phyloP scores from a whole-genome alignment of 306 rosid genomes.

The Cicer cuneatum region DNA sequence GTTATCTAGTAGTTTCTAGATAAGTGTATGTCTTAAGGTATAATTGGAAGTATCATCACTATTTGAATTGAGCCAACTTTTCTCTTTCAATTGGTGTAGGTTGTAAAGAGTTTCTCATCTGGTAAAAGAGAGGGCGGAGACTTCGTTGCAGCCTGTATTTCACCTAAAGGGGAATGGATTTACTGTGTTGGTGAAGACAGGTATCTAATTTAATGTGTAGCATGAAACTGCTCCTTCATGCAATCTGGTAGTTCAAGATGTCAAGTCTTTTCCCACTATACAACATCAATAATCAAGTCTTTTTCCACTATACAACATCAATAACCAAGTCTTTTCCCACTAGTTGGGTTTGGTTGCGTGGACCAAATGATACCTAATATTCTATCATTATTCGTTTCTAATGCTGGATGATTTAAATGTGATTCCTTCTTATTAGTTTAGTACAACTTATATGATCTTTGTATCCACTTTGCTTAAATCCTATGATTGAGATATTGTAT shows the following conservation, averaged over 20 bases:
- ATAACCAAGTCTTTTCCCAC: not conserved
- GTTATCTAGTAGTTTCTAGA: constrained; percentile 6
- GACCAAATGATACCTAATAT: not conserved
- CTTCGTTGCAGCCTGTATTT: constrained; percentile 88
- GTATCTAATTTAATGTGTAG: constrained; percentile 47
- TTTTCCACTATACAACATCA: not conserved
- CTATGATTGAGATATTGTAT: constrained; percentile 8
- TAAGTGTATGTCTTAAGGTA: not conserved
- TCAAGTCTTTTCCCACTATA: not conserved
- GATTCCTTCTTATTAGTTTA: not conserved
- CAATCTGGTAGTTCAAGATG: constrained; percentile 24
- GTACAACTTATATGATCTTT: not conserved
- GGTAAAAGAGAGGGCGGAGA: constrained; percentile 99
- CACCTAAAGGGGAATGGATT: constrained; percentile 99
- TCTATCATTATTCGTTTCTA: not conserved
- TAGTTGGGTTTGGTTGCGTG: not conserved
- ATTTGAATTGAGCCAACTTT: constrained; percentile 22
- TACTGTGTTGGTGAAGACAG: constrained; percentile 99
- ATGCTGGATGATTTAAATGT: not conserved
- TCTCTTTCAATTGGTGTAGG: constrained; percentile 55
- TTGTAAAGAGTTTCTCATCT: constrained; percentile 98
- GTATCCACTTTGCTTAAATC: not conserved
- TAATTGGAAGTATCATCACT: constrained; percentile 14
- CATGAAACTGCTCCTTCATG: constrained; percentile 3
- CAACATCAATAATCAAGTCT: too few species aligned